These are phyloP conservation scores for Gastrolobium bilobum DNA, from an alignment of 306 rosid genomes.

Conservation along the genomic window DNA sequence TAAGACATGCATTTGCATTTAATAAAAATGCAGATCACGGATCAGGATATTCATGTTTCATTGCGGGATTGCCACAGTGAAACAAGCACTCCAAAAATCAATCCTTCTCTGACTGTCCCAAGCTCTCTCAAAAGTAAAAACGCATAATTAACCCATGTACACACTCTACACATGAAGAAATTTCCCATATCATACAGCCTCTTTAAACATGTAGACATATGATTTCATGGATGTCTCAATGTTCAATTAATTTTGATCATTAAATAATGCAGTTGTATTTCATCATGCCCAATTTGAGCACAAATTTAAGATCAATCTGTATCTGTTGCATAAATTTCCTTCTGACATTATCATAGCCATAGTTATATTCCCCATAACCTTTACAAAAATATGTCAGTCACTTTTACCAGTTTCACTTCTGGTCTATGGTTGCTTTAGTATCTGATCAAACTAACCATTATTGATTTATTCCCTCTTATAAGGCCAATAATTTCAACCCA, in stretches of 20 bases:
- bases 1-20: no score
- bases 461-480: neutral
- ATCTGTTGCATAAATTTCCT: neutral
- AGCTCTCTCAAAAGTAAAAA: no score
- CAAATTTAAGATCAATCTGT: neutral
- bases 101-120: no score
- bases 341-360: neutral
- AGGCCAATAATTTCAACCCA: neutral
- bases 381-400: neutral
- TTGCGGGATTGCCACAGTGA: no score
- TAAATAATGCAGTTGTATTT: neutral
- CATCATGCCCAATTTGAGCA: neutral
- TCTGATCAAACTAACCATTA: neutral
- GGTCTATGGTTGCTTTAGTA: neutral
- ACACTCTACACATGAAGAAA: neutral
- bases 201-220: neutral
- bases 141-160: neutral
- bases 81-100: no score
- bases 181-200: neutral
- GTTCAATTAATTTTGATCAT: neutral
- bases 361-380: neutral
- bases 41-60: no score
- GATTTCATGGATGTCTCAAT: neutral
- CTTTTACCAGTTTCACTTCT: constrained; percentile 9
- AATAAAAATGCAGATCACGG: no score